phyloP scores from a whole-genome alignment of 2,329 filamentous ascomycete genomes.

The Ustulina deusta region DNA sequence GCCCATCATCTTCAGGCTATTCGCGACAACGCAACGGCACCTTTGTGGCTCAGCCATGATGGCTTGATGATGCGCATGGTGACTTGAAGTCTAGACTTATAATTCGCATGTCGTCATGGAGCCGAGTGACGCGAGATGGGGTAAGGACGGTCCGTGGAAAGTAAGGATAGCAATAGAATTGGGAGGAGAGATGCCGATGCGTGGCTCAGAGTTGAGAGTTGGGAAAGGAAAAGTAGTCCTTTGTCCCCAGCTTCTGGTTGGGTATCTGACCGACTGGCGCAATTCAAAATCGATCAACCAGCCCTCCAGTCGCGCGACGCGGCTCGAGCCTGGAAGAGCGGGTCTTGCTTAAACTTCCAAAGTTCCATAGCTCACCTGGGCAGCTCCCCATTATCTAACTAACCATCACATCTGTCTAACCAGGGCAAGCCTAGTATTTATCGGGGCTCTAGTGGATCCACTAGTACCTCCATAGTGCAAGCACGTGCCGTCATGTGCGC shows the following conservation, averaged over 20 bases:
- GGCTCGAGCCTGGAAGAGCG: conserved; percentile 43
- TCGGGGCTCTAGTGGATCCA: not conserved
- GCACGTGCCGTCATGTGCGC: not conserved
- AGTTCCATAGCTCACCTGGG: no score
- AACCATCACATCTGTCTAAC: not conserved
- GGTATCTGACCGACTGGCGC: conserved; percentile 25
- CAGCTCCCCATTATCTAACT: not conserved
- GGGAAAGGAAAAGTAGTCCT: not conserved
- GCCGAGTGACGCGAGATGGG: not conserved
- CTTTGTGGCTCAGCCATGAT: conserved; percentile 94
- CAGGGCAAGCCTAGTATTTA: not conserved
- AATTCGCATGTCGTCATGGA: conserved; percentile 51
- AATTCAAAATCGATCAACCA: conserved; percentile 29
- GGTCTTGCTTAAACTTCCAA: conserved; percentile 14
- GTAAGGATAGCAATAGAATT: conserved; percentile 7
- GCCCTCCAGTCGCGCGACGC: conserved; percentile 48
- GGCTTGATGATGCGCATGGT: conserved; percentile 92
- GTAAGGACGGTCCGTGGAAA: not conserved
- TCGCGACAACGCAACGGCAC: conserved; percentile 58
- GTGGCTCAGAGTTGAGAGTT: not conserved
- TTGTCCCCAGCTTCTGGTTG: conserved; percentile 11
- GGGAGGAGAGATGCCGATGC: not conserved
- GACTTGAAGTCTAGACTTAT: conserved; percentile 43
- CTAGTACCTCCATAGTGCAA: not conserved
- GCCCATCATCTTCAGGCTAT: not conserved